Percentiles rank a stretch among this genome's conserved stretches.
Evolutionary conservation across 345 rosid genomes (phyloP).

Genomic region (Moringa oleifera): DNA sequence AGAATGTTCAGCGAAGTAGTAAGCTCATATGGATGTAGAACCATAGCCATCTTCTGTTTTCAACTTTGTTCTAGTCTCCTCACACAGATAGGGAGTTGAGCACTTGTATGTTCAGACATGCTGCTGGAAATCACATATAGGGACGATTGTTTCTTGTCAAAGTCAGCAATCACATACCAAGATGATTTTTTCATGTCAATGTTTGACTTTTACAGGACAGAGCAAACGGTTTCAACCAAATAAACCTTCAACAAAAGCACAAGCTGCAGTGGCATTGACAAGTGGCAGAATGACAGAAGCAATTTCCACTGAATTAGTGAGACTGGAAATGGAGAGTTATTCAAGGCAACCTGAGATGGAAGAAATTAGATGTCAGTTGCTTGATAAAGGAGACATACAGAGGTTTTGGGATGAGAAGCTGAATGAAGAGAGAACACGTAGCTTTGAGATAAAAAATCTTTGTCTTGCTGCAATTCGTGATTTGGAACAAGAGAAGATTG

Average conservation of each 20-base stretch:
- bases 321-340: slow-evolving; percentile 55
- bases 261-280: slow-evolving; percentile 71
- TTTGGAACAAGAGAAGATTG: slow-evolving; percentile 50
- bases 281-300: slow-evolving; percentile 72
- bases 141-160: no score
- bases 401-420: slow-evolving; percentile 63
- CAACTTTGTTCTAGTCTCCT: neutral
- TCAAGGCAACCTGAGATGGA: slow-evolving; percentile 47
- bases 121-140: no score
- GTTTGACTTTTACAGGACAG: slow-evolving; percentile 43
- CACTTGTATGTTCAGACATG: neutral
- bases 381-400: slow-evolving; percentile 60
- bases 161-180: slow-evolving; percentile 1
- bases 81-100: slow-evolving; percentile 4
- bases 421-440: slow-evolving; percentile 43
- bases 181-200: neutral
- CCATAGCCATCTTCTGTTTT: neutral
- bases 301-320: slow-evolving; percentile 48
- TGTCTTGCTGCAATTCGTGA: slow-evolving; percentile 33
- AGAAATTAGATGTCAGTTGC: slow-evolving; percentile 56
- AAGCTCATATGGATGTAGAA: neutral
- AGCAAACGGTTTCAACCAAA: slow-evolving; percentile 76
- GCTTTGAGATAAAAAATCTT: slow-evolving; percentile 42
- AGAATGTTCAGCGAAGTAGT: neutral
- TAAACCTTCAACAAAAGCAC: slow-evolving; percentile 81